A percentile compares a stretch with the other conserved stretches of the same genome.
Conservation (phyloP, 768 basidiomycete genomes). For the Suillus fuscotomentosus region DNA sequence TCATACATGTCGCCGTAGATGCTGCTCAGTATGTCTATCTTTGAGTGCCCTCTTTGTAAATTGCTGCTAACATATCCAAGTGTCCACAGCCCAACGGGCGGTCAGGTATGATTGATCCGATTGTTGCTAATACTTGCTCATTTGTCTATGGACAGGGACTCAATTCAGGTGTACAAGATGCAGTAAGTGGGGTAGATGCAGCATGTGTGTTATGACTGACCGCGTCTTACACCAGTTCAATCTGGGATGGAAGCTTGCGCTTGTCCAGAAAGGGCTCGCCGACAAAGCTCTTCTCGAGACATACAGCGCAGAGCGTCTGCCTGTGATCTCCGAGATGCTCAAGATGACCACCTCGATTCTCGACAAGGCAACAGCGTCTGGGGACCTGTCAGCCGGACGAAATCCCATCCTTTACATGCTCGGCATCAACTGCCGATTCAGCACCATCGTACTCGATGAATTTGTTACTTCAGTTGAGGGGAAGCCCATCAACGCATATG, state of each 20-base stretch:
- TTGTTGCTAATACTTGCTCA: not conserved
- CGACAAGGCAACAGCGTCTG: not conserved
- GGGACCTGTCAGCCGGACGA: constrained; percentile 13
- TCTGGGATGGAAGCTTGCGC: constrained; percentile 25
- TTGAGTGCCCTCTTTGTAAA: not conserved
- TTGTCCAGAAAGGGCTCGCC: constrained; percentile 22
- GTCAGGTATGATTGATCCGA: not conserved
- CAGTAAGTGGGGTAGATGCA: constrained; percentile 23
- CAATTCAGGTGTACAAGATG: constrained; percentile 38
- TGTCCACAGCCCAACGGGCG: not conserved
- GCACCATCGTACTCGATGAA: constrained; percentile 13
- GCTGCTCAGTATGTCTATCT: constrained; percentile 9
- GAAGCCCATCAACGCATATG: constrained; percentile 4
- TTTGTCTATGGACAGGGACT: constrained; percentile 28
- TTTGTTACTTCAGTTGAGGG: not conserved
- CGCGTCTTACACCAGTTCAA: constrained; percentile 13
- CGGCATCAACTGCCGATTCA: constrained; percentile 14
- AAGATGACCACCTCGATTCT: constrained; percentile 15
- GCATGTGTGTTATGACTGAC: not conserved
- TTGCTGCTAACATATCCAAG: not conserved
- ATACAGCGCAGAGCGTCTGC: constrained; percentile 27
- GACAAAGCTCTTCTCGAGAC: constrained; percentile 21
- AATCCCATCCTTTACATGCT: constrained; percentile 30
- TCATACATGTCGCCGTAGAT: constrained; percentile 12
- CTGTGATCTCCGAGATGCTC: constrained; percentile 28